A percentile compares a stretch with the other conserved stretches of the same genome.
Evolutionary conservation across 306 rosid genomes (phyloP).

Genomic region (Dryas octopetala): DNA sequence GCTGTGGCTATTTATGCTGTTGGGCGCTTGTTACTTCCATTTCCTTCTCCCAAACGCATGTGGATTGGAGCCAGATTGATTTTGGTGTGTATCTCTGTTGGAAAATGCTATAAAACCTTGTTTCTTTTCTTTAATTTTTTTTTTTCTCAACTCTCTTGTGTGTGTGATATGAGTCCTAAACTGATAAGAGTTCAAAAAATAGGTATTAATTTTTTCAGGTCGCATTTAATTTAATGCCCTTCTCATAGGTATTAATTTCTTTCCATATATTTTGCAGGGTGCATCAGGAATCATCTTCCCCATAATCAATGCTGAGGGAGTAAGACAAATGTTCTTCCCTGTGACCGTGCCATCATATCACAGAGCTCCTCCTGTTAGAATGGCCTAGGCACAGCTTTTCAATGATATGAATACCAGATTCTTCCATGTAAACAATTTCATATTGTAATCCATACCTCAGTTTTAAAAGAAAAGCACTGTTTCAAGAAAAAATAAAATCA

Average conservation of each 20-base stretch:
- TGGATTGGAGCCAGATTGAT: slow-evolving; percentile 59
- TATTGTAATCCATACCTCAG: too few relatives aligned
- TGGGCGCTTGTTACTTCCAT: slow-evolving; percentile 46
- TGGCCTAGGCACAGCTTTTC: too few relatives aligned
- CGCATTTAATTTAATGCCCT: neutral
- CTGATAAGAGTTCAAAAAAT: too few relatives aligned
- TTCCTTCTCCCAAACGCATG: slow-evolving; percentile 53
- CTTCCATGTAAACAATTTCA: too few relatives aligned
- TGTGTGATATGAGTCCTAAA: too few relatives aligned
- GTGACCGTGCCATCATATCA: slow-evolving; percentile 29
- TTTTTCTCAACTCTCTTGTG: neutral
- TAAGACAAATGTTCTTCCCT: slow-evolving; percentile 39
- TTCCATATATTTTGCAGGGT: slow-evolving; percentile 15
- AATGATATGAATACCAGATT: too few relatives aligned
- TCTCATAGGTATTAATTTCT: neutral
- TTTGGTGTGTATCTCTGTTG: slow-evolving; percentile 34
- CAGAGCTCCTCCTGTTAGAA: slow-evolving; percentile 26
- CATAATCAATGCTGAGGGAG: slow-evolving; percentile 38
- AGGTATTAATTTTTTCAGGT: too few relatives aligned
- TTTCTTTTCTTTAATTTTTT: neutral
- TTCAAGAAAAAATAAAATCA: too few relatives aligned
- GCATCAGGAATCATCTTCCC: slow-evolving; percentile 37
- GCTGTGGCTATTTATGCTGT: slow-evolving; percentile 51
- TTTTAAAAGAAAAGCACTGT: too few relatives aligned
- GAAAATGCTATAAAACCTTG: too few relatives aligned